phyloP scores from a whole-genome alignment of 805 yeast genomes.

The Ogataea parapolymorpha region DNA sequence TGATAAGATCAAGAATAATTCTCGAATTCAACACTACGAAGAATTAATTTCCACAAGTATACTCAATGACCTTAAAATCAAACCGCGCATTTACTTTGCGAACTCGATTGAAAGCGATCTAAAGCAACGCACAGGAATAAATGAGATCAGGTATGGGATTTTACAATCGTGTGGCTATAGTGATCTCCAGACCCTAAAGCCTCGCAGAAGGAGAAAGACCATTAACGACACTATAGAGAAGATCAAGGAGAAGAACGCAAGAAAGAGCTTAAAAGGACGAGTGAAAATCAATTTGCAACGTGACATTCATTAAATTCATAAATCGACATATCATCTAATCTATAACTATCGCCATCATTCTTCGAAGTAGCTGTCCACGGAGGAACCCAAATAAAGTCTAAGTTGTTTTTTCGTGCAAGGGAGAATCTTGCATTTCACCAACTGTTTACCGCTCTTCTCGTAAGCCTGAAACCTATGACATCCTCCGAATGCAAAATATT shows the following conservation, averaged over 20 bases:
- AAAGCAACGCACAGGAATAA: conserved; percentile 46
- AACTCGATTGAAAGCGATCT: conserved; percentile 39
- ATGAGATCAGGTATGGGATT: conserved; percentile 48
- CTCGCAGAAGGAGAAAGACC: conserved; percentile 11
- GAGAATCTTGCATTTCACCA: conserved; percentile 67
- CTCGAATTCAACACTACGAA: conserved; percentile 36
- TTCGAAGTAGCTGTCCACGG: conserved; percentile 50
- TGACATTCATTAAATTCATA: neutral
- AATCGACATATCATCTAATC: neutral
- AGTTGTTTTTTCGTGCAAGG: conserved; percentile 75
- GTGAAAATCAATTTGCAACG: neutral
- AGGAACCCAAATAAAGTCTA: conserved; percentile 66
- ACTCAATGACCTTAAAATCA: conserved; percentile 39
- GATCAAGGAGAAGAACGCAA: conserved; percentile 13
- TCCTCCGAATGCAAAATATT: conserved; percentile 85
- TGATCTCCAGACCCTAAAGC: conserved; percentile 9
- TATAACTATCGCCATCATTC: conserved; percentile 3
- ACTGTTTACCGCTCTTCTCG: conserved; percentile 46
- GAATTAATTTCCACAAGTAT: conserved; percentile 34
- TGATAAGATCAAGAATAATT: conserved; percentile 46
- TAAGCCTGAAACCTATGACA: conserved; percentile 90
- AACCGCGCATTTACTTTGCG: conserved; percentile 45
- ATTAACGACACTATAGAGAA: conserved; percentile 12
- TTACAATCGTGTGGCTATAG: conserved; percentile 50
- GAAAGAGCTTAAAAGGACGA: neutral